Conservation (phyloP, 495 filamentous ascomycete species). For the Platismatia glauca region DNA sequence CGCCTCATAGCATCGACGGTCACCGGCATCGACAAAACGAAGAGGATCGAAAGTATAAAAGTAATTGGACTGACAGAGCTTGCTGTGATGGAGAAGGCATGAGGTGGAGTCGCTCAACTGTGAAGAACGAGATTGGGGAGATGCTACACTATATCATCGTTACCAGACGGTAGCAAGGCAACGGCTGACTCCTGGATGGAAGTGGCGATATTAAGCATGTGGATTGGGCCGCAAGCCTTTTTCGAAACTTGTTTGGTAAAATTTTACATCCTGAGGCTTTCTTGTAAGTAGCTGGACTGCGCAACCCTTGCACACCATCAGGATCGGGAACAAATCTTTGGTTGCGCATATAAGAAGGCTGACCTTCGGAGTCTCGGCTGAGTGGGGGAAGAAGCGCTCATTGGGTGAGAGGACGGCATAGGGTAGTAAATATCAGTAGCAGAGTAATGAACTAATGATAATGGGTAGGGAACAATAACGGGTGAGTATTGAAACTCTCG, state of each 20-base stretch:
- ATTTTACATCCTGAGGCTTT: neutral
- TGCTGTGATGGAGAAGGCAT: conserved; percentile 1
- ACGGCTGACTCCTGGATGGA: neutral
- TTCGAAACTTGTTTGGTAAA: conserved; percentile 7
- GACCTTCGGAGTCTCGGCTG: neutral
- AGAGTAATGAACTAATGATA: neutral
- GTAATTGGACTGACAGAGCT: neutral
- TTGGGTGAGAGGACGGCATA: neutral
- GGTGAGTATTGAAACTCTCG: neutral
- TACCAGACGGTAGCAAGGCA: neutral
- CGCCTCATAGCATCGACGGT: neutral
- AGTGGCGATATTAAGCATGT: neutral
- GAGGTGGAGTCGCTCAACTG: neutral
- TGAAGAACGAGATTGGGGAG: neutral
- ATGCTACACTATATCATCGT: conserved; percentile 10
- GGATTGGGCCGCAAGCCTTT: conserved; percentile 2
- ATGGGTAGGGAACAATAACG: neutral
- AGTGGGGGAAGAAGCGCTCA: neutral
- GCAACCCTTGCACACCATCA: neutral
- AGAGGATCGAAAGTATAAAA: neutral
- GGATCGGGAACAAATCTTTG: neutral
- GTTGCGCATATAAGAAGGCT: neutral
- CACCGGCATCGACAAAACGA: neutral
- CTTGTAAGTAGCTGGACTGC: neutral
- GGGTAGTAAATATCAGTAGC: neutral